Percentiles rank a stretch among this genome's conserved stretches.
These are phyloP conservation scores for Scheffersomyces quercinus DNA, from an alignment of 1,139 yeast genomes.

Conservation along the genomic window DNA sequence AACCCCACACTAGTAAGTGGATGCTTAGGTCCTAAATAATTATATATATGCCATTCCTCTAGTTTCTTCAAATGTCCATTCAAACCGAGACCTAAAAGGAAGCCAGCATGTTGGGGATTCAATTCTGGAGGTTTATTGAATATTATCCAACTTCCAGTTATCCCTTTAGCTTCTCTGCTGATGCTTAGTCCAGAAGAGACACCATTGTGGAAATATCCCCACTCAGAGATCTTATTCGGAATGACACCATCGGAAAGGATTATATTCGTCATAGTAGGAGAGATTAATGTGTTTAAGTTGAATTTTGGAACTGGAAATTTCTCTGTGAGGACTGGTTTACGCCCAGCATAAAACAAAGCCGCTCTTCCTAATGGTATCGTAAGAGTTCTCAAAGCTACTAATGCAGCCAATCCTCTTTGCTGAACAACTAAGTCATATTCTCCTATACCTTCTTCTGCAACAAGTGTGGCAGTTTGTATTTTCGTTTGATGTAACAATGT, in stretches of 20 bases:
- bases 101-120: conserved; percentile 90
- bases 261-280: conserved; percentile 68
- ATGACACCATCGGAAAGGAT: conserved; percentile 58
- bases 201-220: conserved; percentile 95
- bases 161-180: conserved; percentile 65
- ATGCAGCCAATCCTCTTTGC: conserved; percentile 65
- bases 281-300: conserved; percentile 65
- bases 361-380: conserved; percentile 81
- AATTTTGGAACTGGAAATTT: conserved; percentile 77
- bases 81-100: conserved; percentile 85
- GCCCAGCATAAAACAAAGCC: conserved; percentile 66
- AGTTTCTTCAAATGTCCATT: conserved; percentile 82
- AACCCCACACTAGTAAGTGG: conserved; percentile 83
- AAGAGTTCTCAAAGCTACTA: conserved; percentile 70
- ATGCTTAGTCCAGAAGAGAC: conserved; percentile 84
- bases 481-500: conserved; percentile 69
- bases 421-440: conserved; percentile 60
- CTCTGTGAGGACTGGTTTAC: conserved; percentile 81
- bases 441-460: conserved; percentile 35
- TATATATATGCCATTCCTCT: conserved; percentile 97
- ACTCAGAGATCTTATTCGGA: conserved; percentile 53
- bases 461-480: conserved; percentile 53
- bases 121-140: conserved; percentile 76
- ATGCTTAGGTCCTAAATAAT: conserved; percentile 89
- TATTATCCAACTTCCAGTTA: conserved; percentile 90